phyloP scores from a whole-genome alignment of 139 green algal genomes.

The Haematococcus lacustris region DNA sequence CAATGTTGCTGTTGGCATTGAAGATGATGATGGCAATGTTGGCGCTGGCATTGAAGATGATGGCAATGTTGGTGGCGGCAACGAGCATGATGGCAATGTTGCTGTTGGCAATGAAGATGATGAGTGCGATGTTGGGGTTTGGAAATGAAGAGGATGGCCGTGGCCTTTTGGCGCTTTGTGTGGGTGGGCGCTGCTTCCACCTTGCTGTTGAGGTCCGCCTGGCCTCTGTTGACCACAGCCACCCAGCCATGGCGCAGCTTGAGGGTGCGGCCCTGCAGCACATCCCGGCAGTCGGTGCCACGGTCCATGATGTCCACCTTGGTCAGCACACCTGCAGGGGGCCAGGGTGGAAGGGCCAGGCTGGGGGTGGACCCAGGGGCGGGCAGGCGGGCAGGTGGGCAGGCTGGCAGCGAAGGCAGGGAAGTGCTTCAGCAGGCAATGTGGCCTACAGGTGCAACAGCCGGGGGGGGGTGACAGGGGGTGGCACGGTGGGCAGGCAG shows the following conservation, averaged over 20 bases:
- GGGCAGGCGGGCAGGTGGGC: not conserved
- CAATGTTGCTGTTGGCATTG: not conserved
- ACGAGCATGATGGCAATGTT: too few relatives aligned
- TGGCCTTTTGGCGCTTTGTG: too few relatives aligned
- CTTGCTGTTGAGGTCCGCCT: constrained; percentile 82
- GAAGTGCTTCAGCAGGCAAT: not conserved
- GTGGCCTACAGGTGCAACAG: not conserved
- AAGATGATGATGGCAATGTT: not conserved
- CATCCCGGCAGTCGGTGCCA: constrained; percentile 83
- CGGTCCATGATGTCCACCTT: constrained; percentile 99
- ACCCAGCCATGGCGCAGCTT: constrained; percentile 86
- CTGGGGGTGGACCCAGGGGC: not conserved
- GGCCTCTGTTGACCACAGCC: constrained; percentile 85
- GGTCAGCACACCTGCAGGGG: constrained; percentile 69
- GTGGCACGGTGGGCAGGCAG: not conserved
- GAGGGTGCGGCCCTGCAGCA: constrained; percentile 68
- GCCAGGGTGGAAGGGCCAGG: too few relatives aligned
- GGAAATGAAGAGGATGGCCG: too few relatives aligned
- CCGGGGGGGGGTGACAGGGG: not conserved
- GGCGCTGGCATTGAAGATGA: not conserved
- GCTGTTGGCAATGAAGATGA: too few relatives aligned
- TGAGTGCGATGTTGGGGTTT: too few relatives aligned
- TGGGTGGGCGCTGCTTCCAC: constrained; percentile 21
- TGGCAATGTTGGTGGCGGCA: too few relatives aligned
- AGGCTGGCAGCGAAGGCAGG: not conserved